Conservation (phyloP, 495 filamentous ascomycete genomes). For the Tuber indicum region DNA sequence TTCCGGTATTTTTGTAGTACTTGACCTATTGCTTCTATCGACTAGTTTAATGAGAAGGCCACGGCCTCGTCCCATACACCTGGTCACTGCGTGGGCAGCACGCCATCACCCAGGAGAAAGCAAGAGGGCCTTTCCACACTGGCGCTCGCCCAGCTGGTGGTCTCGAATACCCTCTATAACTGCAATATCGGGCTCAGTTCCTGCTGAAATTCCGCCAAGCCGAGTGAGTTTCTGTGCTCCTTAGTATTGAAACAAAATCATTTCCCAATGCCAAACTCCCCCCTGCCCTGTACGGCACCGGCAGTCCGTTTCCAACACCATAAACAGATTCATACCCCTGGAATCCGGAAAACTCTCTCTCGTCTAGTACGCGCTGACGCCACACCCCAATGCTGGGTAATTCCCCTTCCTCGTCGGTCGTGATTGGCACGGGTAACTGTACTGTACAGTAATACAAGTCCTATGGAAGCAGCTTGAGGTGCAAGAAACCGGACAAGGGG, state of each 20-base stretch:
- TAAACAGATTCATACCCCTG: not conserved
- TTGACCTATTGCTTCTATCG: no score
- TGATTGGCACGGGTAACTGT: not conserved
- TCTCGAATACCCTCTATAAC: not conserved
- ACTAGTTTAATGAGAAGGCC: no score
- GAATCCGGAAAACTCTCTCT: not conserved
- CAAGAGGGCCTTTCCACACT: no score
- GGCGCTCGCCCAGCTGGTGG: no score
- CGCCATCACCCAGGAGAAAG: no score
- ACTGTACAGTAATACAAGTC: not conserved
- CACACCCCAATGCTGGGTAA: not conserved
- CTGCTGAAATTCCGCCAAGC: not conserved
- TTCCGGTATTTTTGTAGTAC: no score
- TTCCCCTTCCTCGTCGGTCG: not conserved
- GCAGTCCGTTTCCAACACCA: not conserved
- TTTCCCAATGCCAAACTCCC: not conserved
- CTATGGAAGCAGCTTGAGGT: not conserved
- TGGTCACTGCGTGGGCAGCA: no score
- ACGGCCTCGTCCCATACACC: no score
- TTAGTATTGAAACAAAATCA: not conserved
- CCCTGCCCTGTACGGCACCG: not conserved
- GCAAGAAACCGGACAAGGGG: not conserved
- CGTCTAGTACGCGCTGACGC: not conserved
- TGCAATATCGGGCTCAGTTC: not conserved
- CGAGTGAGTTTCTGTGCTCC: not conserved